These are phyloP conservation scores for Aspergillus fructus DNA, from an alignment of 2,329 filamentous ascomycete species.

Conservation along the genomic window DNA sequence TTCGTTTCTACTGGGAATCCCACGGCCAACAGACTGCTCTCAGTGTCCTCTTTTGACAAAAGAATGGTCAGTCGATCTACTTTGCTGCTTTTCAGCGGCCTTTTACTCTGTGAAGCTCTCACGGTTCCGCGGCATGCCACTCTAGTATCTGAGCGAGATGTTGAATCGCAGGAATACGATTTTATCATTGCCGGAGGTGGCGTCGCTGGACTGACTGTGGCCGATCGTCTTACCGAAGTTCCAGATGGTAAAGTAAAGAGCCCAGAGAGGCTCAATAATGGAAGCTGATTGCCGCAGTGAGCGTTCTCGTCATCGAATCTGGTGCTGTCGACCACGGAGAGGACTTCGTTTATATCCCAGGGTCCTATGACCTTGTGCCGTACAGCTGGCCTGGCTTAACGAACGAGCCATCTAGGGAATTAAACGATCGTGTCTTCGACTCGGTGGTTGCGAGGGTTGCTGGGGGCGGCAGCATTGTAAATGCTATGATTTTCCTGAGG, in stretches of 20 bases:
- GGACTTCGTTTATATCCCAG: background rate
- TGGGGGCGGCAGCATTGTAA: background rate
- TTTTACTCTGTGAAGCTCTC: background rate
- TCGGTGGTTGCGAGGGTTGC: background rate
- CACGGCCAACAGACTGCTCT: background rate
- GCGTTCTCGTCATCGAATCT: background rate
- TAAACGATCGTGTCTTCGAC: constrained; percentile 1
- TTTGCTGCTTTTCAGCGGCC: background rate
- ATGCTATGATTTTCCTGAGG: background rate
- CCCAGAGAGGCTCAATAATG: background rate
- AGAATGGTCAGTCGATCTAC: background rate
- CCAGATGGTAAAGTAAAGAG: background rate
- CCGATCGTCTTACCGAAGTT: background rate
- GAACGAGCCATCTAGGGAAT: background rate
- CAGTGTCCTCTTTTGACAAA: background rate
- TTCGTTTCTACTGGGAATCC: background rate
- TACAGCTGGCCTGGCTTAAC: background rate
- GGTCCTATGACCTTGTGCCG: background rate
- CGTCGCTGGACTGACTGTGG: background rate
- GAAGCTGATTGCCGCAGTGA: background rate
- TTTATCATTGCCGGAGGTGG: constrained; percentile 1
- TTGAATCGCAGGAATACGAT: background rate
- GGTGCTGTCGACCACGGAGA: background rate
- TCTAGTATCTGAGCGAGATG: background rate
- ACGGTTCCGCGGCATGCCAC: background rate